Percentiles rank a stretch among this genome's conserved stretches.
These are phyloP conservation scores for Gynochthodes officinalis DNA, from an alignment of 257 asterid genomes.

Conservation along the genomic window DNA sequence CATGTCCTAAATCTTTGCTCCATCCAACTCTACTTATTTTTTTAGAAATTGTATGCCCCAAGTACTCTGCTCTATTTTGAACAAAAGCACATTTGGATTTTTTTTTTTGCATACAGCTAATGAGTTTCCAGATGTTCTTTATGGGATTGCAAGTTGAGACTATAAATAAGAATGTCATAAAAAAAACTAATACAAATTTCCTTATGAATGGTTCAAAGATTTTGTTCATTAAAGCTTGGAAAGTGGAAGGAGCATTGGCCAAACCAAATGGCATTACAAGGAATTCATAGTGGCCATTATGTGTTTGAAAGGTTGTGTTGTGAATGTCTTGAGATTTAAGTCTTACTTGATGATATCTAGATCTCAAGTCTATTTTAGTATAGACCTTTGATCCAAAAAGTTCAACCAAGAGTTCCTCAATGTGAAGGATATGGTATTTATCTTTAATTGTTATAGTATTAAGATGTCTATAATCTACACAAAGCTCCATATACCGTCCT, in stretches of 20 bases:
- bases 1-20: not conserved
- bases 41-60: not conserved
- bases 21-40: too few species aligned
- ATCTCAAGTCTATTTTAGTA: not conserved
- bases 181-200: conserved; percentile 10
- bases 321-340: not conserved
- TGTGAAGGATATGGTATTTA: not conserved
- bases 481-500: not conserved
- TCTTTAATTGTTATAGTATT: not conserved
- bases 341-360: not conserved
- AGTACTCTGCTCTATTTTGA: not conserved
- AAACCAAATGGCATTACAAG: not conserved
- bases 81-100: too few species aligned
- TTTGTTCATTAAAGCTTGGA: conserved; percentile 1
- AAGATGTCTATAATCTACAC: too few species aligned
- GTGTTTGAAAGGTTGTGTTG: not conserved
- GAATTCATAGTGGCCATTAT: not conserved
- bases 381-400: not conserved
- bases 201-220: not conserved
- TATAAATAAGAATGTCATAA: conserved; percentile 18
- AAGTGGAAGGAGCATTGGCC: conserved; percentile 13
- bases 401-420: not conserved
- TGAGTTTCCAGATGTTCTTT: not conserved
- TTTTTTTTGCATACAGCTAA: not conserved
- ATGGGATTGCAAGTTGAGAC: not conserved